Percentiles rank a stretch among this genome's conserved stretches.
These are phyloP conservation scores for Exophiala phaeomuriformis DNA, from an alignment of 2,329 filamentous ascomycete genomes.

Conservation along the genomic window DNA sequence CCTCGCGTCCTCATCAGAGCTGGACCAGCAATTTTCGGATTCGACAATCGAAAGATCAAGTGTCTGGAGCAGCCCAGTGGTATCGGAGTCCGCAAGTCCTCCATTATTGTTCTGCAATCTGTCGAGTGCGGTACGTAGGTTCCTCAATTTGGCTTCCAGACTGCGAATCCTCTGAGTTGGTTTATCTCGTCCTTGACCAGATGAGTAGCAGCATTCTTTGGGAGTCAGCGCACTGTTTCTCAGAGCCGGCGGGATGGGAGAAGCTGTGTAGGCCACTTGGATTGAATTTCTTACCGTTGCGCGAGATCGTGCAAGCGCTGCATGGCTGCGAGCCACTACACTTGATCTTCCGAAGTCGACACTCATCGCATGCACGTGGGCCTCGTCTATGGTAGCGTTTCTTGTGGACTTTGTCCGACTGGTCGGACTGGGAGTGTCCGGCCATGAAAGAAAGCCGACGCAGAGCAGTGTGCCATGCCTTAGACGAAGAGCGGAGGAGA, in stretches of 20 bases:
- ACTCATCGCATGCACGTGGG: slow-evolving; percentile 23
- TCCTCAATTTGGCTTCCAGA: slow-evolving; percentile 18
- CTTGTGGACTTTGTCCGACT: slow-evolving; percentile 3
- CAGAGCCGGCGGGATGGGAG: not conserved
- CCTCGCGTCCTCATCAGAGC: slow-evolving; percentile 5
- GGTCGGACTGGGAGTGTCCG: slow-evolving; percentile 1
- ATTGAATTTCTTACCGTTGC: slow-evolving; percentile 8
- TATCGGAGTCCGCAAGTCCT: slow-evolving; percentile 2
- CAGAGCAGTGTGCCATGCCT: no score
- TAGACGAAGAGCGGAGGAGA: no score
- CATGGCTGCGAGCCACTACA: slow-evolving; percentile 22
- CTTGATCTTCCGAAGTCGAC: slow-evolving; percentile 22
- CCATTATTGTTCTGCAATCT: slow-evolving; percentile 12
- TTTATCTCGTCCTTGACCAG: slow-evolving; percentile 14
- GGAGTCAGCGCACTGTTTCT: not conserved
- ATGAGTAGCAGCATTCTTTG: slow-evolving; percentile 20
- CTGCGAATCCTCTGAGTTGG: slow-evolving; percentile 24
- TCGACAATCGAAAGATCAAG: slow-evolving; percentile 13
- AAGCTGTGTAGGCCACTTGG: not conserved
- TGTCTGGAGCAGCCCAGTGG: slow-evolving; percentile 12
- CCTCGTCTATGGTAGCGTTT: slow-evolving; percentile 20
- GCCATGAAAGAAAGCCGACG: slow-evolving; percentile 3
- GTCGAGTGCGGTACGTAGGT: slow-evolving; percentile 11
- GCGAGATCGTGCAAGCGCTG: slow-evolving; percentile 14
- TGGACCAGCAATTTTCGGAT: slow-evolving; percentile 7